Evolutionary conservation across 1,284 basidiomycete genomes (phyloP).

Genomic region (Mycena citricolor): DNA sequence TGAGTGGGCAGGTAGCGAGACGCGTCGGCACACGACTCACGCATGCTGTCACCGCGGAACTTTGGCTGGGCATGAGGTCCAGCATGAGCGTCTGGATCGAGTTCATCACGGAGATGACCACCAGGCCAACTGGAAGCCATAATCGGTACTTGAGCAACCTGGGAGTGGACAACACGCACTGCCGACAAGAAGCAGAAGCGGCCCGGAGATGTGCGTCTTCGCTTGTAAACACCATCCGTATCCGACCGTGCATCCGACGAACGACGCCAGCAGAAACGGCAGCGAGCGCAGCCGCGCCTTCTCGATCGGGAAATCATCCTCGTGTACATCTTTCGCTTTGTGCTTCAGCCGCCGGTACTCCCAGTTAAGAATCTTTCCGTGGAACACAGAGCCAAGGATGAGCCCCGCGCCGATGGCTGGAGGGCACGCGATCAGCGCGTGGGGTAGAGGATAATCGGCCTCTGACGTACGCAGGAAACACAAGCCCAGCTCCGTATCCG

Average conservation of each 20-base stretch:
- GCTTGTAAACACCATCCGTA: conserved; percentile 66
- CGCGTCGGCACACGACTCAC: conserved; percentile 28
- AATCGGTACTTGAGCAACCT: conserved; percentile 21
- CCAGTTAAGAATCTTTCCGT: conserved; percentile 54
- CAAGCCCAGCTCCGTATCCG: conserved; percentile 61
- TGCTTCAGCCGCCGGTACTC: conserved; percentile 44
- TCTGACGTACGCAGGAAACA: conserved; percentile 61
- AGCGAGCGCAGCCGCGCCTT: conserved; percentile 46
- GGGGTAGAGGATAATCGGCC: no score
- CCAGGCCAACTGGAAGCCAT: conserved; percentile 46
- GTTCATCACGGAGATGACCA: conserved; percentile 43
- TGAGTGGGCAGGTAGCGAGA: neutral
- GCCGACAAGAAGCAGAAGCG: conserved; percentile 55
- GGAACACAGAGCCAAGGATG: conserved; percentile 44
- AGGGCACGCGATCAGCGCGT: neutral
- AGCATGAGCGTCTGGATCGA: conserved; percentile 54
- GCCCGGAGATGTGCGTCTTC: conserved; percentile 49
- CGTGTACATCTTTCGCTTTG: conserved; percentile 23
- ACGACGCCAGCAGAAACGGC: conserved; percentile 42
- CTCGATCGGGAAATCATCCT: conserved; percentile 57
- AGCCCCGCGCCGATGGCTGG: conserved; percentile 62
- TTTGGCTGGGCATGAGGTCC: conserved; percentile 56
- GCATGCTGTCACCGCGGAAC: conserved; percentile 64
- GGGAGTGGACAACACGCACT: conserved; percentile 39
- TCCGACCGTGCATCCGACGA: conserved; percentile 42